Conservation (phyloP, 83 land plant species). For the Isoetes engelmannii region DNA sequence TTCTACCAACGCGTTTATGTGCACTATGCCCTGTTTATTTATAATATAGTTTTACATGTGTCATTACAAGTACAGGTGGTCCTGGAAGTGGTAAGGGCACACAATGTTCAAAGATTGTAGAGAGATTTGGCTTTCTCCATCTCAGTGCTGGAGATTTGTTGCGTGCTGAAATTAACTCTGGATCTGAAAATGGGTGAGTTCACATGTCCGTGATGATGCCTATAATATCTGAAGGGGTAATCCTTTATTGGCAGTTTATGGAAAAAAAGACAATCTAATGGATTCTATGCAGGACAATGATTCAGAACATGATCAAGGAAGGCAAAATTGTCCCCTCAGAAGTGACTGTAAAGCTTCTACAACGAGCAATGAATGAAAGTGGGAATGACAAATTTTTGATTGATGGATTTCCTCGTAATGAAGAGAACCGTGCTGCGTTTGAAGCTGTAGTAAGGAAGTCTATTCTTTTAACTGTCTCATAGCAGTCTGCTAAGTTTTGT, state of each 20-base stretch:
- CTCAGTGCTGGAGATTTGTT: conserved; percentile 75
- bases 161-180: conserved; percentile 73
- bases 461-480: background rate
- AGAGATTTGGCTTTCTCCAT: conserved; percentile 61
- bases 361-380: conserved; percentile 54
- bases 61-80: conserved; percentile 29
- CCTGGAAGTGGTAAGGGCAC: conserved; percentile 82
- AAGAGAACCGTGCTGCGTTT: conserved; percentile 79
- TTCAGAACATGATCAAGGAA: conserved; percentile 70
- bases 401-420: conserved; percentile 82
- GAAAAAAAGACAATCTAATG: conserved; percentile 8
- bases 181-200: conserved; percentile 63
- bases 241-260: background rate
- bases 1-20: no score
- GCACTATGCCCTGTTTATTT: no score
- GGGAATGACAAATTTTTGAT: conserved; percentile 63
- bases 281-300: conserved; percentile 48
- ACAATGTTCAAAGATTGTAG: conserved; percentile 60
- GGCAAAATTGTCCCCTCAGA: conserved; percentile 83
- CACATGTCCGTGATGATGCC: background rate
- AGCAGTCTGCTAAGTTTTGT: no score
- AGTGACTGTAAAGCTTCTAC: conserved; percentile 70
- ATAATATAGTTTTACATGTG: no score
- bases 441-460: conserved; percentile 49
- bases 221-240: background rate